Conservation (phyloP, 2,329 filamentous ascomycete genomes). For the Alternaria dauci region DNA sequence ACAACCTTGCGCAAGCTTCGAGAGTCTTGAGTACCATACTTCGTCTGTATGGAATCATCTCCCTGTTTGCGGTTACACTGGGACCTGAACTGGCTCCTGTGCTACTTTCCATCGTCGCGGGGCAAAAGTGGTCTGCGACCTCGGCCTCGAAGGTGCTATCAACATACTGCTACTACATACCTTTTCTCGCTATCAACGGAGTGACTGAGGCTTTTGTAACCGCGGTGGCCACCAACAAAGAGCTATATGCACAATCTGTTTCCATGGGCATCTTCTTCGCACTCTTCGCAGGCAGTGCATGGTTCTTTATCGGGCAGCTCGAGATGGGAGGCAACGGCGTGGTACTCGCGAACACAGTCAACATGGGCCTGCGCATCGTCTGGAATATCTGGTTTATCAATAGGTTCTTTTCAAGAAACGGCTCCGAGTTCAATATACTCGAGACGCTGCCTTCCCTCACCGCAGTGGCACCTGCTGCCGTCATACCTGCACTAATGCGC, state of each 20-base stretch:
- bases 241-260: slow-evolving; percentile 78
- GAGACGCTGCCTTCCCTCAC: slow-evolving; percentile 32
- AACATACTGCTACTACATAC: slow-evolving; percentile 90
- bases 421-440: slow-evolving; percentile 27
- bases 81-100: slow-evolving; percentile 79
- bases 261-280: slow-evolving; percentile 87
- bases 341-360: slow-evolving; percentile 86
- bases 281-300: slow-evolving; percentile 78
- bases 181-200: slow-evolving; percentile 89
- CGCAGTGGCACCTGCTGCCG: slow-evolving; percentile 50
- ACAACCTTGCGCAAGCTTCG: slow-evolving; percentile 50
- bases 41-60: slow-evolving; percentile 76
- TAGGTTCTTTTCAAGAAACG: slow-evolving; percentile 39
- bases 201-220: slow-evolving; percentile 92
- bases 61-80: slow-evolving; percentile 71
- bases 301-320: slow-evolving; percentile 74
- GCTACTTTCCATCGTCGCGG: slow-evolving; percentile 78
- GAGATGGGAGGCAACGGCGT: slow-evolving; percentile 79
- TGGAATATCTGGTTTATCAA: slow-evolving; percentile 82
- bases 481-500: slow-evolving; percentile 50
- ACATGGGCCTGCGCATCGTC: slow-evolving; percentile 83
- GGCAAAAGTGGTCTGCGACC: slow-evolving; percentile 75
- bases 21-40: slow-evolving; percentile 71
- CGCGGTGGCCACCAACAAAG: slow-evolving; percentile 76
- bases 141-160: slow-evolving; percentile 78